Evolutionary conservation across 2,329 filamentous ascomycete species (phyloP).

Genomic region (Botrytis deweyae): DNA sequence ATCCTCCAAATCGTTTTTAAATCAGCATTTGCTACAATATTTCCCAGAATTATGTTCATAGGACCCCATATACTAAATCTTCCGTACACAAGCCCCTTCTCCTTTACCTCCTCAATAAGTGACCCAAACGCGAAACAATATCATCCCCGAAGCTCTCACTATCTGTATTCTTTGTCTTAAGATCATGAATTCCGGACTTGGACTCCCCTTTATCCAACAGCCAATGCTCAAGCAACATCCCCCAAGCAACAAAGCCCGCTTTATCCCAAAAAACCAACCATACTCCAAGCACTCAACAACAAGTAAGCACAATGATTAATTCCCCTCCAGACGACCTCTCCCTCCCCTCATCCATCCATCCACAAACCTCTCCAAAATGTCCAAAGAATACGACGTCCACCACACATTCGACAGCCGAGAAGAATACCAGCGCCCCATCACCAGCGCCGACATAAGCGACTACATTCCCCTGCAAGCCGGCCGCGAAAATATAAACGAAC

Average conservation of each 20-base stretch:
- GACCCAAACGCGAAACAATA: neutral
- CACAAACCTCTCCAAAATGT: neutral
- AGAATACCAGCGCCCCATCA: fast-evolving
- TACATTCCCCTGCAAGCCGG: neutral
- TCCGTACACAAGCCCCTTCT: neutral
- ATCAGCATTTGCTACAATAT: neutral
- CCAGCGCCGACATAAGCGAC: neutral
- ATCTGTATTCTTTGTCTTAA: neutral
- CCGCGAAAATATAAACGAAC: fast-evolving
- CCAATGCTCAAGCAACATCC: neutral
- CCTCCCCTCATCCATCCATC: neutral
- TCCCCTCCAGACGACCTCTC: neutral
- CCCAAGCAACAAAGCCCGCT: neutral
- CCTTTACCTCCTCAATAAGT: neutral
- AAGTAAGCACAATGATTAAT: neutral
- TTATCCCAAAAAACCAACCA: neutral
- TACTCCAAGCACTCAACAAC: neutral
- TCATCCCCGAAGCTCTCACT: neutral
- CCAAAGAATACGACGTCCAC: neutral
- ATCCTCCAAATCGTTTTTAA: neutral
- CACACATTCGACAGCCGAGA: neutral
- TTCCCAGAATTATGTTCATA: neutral
- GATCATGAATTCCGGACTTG: neutral
- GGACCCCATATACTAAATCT: neutral
- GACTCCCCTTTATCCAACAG: neutral